Evolutionary conservation across 148 eudicot genomes (phyloP), one percentile per base, ranked within the genome.

Genomic region (Drosera capensis): DNA sequence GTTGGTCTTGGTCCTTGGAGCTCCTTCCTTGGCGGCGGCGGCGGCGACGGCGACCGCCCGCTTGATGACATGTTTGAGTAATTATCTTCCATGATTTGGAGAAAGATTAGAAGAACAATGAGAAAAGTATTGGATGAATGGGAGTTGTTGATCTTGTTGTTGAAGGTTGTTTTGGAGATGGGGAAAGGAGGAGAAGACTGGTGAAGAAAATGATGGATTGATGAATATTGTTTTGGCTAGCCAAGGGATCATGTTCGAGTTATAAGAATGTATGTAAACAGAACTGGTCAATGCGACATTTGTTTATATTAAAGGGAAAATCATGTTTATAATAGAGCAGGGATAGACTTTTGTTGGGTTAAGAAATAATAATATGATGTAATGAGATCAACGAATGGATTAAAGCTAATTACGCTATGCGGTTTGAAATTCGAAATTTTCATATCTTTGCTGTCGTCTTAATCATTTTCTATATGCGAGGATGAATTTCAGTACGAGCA

Each of bases 21-120:
- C 38, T 34, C 38, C 38, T 34, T 34, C n/a, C 9, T 13, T 34
- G 9, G 38, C n/a, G 38, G 38, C 31, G n/a, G n/a, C n/a, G n/a
- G n/a, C n/a, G n/a, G n/a, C n/a, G n/a, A n/a, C n/a, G n/a, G 79
- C 63, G 78, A 58, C 23, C 69, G 72, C 19, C 75, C 61, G 23
- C 23, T 23, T n/a, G 43, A 22, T 20, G 40, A 20, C 47, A 8
- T 24, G 44, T 23, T 58, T 60, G 59, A 65, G 48, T 2, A 15
- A 34, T 6, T 13, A 34, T 34, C 38, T 13, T 11, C 1, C 38
- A 34, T 11, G 14, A 34, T 34, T n/a, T n/a, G n/a, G n/a, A 34
- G 38, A 34, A 5, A 13, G 8, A 34, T 34, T 2, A 34, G 8
- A 1, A 11, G 14, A 34, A 1, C n/a, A 11, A 34, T 15, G 38